These are phyloP conservation scores for Candida rishiriensis DNA, from an alignment of 805 yeast species.

Conservation along the genomic window DNA sequence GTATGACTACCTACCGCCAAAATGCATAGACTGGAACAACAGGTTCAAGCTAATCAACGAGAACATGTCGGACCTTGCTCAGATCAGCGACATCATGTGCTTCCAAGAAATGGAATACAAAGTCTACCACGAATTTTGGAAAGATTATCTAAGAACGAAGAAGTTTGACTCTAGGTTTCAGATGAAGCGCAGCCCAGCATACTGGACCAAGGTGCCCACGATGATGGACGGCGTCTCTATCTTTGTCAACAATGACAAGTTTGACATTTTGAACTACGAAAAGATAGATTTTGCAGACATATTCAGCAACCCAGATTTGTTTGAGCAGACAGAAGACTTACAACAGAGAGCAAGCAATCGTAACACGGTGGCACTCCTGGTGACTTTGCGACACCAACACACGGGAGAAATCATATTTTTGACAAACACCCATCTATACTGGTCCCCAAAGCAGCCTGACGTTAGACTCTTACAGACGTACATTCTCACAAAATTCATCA, in stretches of 20 bases:
- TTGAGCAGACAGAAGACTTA: conserved; percentile 33
- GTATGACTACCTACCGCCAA: conserved; percentile 44
- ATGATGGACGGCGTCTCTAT: conserved; percentile 60
- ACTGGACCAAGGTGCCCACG: conserved; percentile 44
- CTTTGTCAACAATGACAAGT: conserved; percentile 45
- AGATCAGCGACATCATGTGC: conserved; percentile 52
- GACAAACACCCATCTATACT: conserved; percentile 58
- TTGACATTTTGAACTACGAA: conserved; percentile 35
- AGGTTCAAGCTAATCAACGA: conserved; percentile 40
- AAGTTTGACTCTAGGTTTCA: conserved; percentile 46
- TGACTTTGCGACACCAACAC: conserved; percentile 40
- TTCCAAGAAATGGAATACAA: conserved; percentile 33
- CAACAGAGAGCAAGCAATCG: conserved; percentile 35
- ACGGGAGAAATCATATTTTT: conserved; percentile 40
- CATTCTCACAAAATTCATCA: conserved; percentile 34
- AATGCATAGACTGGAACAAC: conserved; percentile 45
- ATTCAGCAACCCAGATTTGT: conserved; percentile 20
- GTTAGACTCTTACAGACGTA: conserved; percentile 52
- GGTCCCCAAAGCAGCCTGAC: conserved; percentile 49
- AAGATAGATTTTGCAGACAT: conserved; percentile 31
- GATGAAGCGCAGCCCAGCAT: conserved; percentile 46
- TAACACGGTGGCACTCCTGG: conserved; percentile 56
- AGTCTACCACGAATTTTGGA: conserved; percentile 26
- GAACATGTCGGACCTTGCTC: conserved; percentile 31
- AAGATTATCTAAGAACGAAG: conserved; percentile 11